Evolutionary conservation across 305 asterid species (phyloP), one percentile per base, ranked within the genome.

Genomic region (Plantago lanceolata): DNA sequence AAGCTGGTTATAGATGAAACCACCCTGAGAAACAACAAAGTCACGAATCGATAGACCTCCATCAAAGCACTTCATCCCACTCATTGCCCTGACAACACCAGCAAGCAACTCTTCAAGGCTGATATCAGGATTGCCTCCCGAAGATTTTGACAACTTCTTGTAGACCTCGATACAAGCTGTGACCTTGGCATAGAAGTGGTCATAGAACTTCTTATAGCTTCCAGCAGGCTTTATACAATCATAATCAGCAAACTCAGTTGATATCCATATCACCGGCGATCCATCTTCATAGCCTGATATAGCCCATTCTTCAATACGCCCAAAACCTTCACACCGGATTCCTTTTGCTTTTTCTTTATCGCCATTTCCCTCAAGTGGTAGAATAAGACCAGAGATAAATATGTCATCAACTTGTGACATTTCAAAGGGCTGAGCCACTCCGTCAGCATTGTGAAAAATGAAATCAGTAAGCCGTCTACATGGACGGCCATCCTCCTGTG

Each of bases 231-330:
- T 93, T 56, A 82, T n/a, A 69, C 99, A 93, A 21, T 90, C 99
- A 73, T 93, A 90, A 72, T 93, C 97, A 65, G 96, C 92, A 50
- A 80, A 33, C 51, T 80, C 86, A 19, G 99, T 93, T 28, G 96
- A 76, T 65, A 93, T 69, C 97, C 99, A 93, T 73, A 93, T 74
- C 26, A 87, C 85, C n/a, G 96, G 94, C 0, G 78, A 78, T 50
- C 96, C 99, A 17, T 90, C 97, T 69, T 93, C 99, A 75, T 87
- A 90, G 65, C 99, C 97, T 75, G 99, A 93, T 68, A 93, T 89
- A 45, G 96, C 80, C 98, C 98, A 89, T 71, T 82, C 90, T 71
- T 93, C 98, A 19, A 93, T 72, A 19, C 96, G 92, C 40, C 99
- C 96, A 78, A 90, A 93, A 65, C 93, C 94, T 79, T 85, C 85